phyloP scores from a whole-genome alignment of 345 rosid genomes.

The Hibiscus tridactylites region DNA sequence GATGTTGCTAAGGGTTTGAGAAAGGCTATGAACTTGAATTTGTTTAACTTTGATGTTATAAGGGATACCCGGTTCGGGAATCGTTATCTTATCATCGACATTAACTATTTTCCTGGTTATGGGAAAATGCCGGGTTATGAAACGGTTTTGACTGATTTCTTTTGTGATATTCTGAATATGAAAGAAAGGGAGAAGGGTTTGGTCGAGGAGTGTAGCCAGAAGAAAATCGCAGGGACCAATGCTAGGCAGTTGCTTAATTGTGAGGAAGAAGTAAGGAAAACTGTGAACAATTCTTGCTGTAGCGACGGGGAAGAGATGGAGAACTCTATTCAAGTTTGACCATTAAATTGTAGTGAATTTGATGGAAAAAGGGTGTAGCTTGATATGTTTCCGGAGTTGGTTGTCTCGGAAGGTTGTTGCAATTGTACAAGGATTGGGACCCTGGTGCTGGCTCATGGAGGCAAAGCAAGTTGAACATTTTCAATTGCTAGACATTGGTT shows the following conservation, averaged over 20 bases:
- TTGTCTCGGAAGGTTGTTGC: not conserved
- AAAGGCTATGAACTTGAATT: slow-evolving; percentile 33
- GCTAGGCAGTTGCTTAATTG: slow-evolving; percentile 7
- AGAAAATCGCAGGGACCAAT: slow-evolving; percentile 7
- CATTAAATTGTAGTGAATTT: not conserved
- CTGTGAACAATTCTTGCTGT: slow-evolving; percentile 9
- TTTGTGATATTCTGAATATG: slow-evolving; percentile 28
- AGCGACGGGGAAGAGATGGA: slow-evolving; percentile 22
- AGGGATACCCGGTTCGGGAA: slow-evolving; percentile 39
- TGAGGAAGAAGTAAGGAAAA: slow-evolving; percentile 18
- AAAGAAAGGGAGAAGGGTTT: slow-evolving; percentile 5
- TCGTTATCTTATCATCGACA: slow-evolving; percentile 51
- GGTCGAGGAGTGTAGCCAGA: slow-evolving; percentile 7
- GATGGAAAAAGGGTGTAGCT: not conserved
- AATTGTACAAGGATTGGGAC: slow-evolving; percentile 7
- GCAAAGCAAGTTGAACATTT: slow-evolving; percentile 3
- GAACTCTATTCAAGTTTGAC: slow-evolving; percentile 18
- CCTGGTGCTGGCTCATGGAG: not conserved
- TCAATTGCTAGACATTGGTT: slow-evolving; percentile 11
- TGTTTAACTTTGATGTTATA: slow-evolving; percentile 60
- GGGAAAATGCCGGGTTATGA: slow-evolving; percentile 56
- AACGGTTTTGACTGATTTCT: slow-evolving; percentile 42
- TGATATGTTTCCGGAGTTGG: not conserved
- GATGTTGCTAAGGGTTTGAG: slow-evolving; percentile 46
- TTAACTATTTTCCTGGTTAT: slow-evolving; percentile 60